A percentile compares a stretch with the other conserved stretches of the same genome.
These are phyloP conservation scores for Globisporangium lucens DNA, from an alignment of 352 stramenopile species.

Conservation along the genomic window DNA sequence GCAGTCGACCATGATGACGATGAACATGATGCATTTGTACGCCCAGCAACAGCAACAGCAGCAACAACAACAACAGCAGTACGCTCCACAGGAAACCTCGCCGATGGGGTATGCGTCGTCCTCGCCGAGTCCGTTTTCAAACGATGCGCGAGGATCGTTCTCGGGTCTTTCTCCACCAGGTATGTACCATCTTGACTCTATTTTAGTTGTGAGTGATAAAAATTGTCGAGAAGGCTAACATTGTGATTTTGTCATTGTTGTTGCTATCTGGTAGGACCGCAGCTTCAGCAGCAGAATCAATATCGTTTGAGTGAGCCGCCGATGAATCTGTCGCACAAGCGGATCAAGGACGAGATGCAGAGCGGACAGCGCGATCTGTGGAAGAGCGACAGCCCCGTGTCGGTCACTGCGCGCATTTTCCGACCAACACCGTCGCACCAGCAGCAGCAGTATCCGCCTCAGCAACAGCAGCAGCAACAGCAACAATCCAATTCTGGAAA, in stretches of 20 bases:
- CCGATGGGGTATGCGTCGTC: slow-evolving; percentile 9
- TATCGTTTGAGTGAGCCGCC: slow-evolving; percentile 36
- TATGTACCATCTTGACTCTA: background rate
- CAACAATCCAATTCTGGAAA: slow-evolving; percentile 14
- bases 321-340: slow-evolving; percentile 53
- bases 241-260: background rate
- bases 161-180: slow-evolving; percentile 14
- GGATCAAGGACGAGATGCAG: slow-evolving; percentile 50
- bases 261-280: slow-evolving; percentile 15
- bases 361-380: slow-evolving; percentile 49
- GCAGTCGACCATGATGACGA: slow-evolving; percentile 6
- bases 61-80: slow-evolving; percentile 4
- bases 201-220: background rate
- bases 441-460: slow-evolving; percentile 7
- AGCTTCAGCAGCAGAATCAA: slow-evolving; percentile 23
- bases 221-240: background rate
- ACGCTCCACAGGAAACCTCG: slow-evolving; percentile 10
- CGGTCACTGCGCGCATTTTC: slow-evolving; percentile 57
- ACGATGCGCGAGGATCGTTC: slow-evolving; percentile 16
- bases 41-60: slow-evolving; percentile 5
- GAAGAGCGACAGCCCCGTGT: slow-evolving; percentile 65
- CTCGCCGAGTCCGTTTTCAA: slow-evolving; percentile 8
- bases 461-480: slow-evolving; percentile 27
- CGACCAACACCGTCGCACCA: slow-evolving; percentile 24
- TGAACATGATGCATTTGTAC: slow-evolving; percentile 28